Evolutionary conservation across 495 filamentous ascomycete genomes (phyloP).

Genomic region (Barbatosphaeria neglecta): DNA sequence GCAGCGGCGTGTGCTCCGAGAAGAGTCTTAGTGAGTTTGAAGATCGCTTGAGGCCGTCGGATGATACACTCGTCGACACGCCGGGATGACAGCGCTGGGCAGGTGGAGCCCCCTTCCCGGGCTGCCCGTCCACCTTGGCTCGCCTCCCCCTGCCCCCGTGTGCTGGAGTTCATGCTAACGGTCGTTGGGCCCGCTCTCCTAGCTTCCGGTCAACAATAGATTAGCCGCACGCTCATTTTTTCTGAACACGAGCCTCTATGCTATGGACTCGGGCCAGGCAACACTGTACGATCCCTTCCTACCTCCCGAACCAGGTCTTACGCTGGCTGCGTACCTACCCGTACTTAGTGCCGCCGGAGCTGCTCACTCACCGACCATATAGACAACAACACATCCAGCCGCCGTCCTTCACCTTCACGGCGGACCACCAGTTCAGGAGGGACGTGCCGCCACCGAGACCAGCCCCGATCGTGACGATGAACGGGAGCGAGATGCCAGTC

Average conservation of each 20-base stretch:
- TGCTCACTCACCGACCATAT: constrained; percentile 14
- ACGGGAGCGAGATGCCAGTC: constrained; percentile 22
- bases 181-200: constrained; percentile 7
- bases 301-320: constrained; percentile 14
- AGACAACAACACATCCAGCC: constrained; percentile 33
- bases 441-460: constrained; percentile 24
- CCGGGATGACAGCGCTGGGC: too few species aligned
- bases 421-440: constrained; percentile 25
- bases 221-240: constrained; percentile 19
- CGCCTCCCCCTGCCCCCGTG: too few species aligned
- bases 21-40: constrained; percentile 30
- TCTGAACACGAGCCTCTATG: constrained; percentile 10
- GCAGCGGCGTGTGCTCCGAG: constrained; percentile 18
- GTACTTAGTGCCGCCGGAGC: too few species aligned
- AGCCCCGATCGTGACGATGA: constrained; percentile 27
- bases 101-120: constrained; percentile 12
- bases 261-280: constrained; percentile 29
- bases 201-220: constrained; percentile 25
- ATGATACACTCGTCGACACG: constrained; percentile 18
- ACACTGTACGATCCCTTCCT: constrained; percentile 25
- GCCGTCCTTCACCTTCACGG: constrained; percentile 27
- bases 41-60: constrained; percentile 10
- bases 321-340: too few species aligned
- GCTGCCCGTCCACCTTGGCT: constrained; percentile 11
- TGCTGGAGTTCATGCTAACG: constrained; percentile 23